Percentiles rank a stretch among this genome's conserved stretches.
phyloP scores from a whole-genome alignment of 805 yeast genomes.

The Vanderwaltozyma tropicalis region DNA sequence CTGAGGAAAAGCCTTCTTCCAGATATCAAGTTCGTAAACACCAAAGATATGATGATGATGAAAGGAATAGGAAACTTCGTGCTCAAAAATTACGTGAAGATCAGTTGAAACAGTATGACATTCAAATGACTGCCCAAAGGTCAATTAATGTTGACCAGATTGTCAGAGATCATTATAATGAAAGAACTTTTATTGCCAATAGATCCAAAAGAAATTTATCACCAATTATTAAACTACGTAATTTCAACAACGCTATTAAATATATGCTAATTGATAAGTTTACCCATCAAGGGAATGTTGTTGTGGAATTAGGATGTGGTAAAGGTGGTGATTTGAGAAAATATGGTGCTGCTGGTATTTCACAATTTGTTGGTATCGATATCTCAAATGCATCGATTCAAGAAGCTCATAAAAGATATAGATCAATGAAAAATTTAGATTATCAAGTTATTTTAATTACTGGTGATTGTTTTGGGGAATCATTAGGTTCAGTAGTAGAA shows the following conservation, averaged over 20 bases:
- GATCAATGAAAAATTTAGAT: constrained; percentile 43
- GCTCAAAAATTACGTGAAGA: constrained; percentile 26
- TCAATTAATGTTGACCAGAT: constrained; percentile 46
- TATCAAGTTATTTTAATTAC: constrained; percentile 80
- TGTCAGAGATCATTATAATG: constrained; percentile 78
- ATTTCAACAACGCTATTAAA: constrained; percentile 87
- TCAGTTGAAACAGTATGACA: constrained; percentile 27
- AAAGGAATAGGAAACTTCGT: constrained; percentile 25
- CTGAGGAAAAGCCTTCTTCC: background rate
- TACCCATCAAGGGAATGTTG: constrained; percentile 44
- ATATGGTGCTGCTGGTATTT: constrained; percentile 65
- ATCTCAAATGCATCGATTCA: constrained; percentile 78
- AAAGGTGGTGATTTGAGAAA: constrained; percentile 95
- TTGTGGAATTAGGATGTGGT: constrained; percentile 89
- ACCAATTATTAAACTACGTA: constrained; percentile 75
- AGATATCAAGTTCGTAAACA: constrained; percentile 8
- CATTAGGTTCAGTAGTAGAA: constrained; percentile 55
- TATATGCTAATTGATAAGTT: constrained; percentile 70
- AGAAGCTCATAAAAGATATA: constrained; percentile 73
- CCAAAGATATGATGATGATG: constrained; percentile 24
- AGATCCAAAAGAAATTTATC: constrained; percentile 56
- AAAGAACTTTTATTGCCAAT: constrained; percentile 62
- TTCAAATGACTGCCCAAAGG: constrained; percentile 28
- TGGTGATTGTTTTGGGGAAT: constrained; percentile 78
- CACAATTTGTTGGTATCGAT: constrained; percentile 82